Base-by-base conservation (phyloP, 345 rosid genomes). In the Heritiera fomes region DNA sequence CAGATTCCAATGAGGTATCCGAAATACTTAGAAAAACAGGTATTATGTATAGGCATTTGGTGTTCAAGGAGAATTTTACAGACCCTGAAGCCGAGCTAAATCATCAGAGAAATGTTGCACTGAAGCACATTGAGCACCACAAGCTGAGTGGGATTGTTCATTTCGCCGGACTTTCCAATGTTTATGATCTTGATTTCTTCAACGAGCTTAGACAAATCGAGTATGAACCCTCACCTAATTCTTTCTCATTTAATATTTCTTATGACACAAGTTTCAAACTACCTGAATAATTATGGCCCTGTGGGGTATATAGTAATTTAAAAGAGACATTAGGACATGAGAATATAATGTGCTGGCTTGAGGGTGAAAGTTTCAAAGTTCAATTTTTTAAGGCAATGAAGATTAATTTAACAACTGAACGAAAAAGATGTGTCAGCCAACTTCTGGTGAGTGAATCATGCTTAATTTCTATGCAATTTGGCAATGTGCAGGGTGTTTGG, bases 101-200 rank as follows among this genome's bases (percentile, higher is more conserved):
- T 76, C 94, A 89, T 78, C 92, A 90, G 23, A 84, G 95, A 77
- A 93, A 95, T 69, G 59, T 95, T 7, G 99, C 99, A 0, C 82
- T 95, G 2, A 80, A 86, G 80, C 98, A 94, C 86, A 86, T 94
- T 75, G 93, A 90, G 65, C 92, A 89, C 7, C 97, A 93, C 84
- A 84, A 87, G 82, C 55, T 95, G 17, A 87, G 91, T 8, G 99
- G 99, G 23, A 85, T 93, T 41, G 97, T 95, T 71, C 98, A 95
- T 82, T 92, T 95, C 38, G 92, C 99, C 1, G 90, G 85, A 14
- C 86, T 91, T 17, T 84, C 88, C 83, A 92, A 93, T 75, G 86
- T 91, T 50, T 95, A 95, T 69, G 97, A 93, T 81, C 94, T 95
- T 76, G 91, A 83, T 72, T 95, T 95, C 90, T 95, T 93, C 80